phyloP scores from a whole-genome alignment of 1,284 basidiomycete species.

The Puccinia sorghi region DNA sequence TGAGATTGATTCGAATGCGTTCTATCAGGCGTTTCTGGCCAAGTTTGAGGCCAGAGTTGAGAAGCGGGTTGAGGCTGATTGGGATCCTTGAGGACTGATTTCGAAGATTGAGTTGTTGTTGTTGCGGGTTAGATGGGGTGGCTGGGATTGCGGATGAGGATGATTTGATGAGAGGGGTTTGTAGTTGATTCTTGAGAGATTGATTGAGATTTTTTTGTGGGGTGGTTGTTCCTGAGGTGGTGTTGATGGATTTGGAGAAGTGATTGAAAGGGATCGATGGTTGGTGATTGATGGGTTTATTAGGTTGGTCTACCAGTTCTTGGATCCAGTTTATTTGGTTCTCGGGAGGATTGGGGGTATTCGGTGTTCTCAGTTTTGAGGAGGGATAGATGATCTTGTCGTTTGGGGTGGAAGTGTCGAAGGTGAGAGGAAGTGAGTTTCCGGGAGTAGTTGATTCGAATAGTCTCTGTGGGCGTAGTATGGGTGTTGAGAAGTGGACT shows the following conservation, averaged over 20 bases:
- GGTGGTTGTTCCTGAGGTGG: background rate
- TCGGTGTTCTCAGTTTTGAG: background rate
- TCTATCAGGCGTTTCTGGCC: slow-evolving; percentile 24
- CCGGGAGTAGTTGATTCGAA: background rate
- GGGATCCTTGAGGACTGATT: slow-evolving; percentile 12
- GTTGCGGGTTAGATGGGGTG: background rate
- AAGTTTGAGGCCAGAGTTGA: slow-evolving; percentile 10
- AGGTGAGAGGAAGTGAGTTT: background rate
- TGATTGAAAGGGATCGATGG: background rate
- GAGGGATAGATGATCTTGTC: background rate
- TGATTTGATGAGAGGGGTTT: background rate
- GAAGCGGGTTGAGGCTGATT: slow-evolving; percentile 29
- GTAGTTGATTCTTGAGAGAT: background rate
- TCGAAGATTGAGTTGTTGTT: background rate
- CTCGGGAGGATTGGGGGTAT: background rate
- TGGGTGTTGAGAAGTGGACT: background rate
- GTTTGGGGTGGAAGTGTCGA: background rate
- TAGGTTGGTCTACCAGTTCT: background rate
- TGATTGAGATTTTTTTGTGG: background rate
- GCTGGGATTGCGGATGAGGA: background rate
- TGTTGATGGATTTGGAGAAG: background rate
- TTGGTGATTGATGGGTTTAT: background rate
- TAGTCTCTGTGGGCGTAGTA: background rate
- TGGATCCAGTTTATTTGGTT: background rate
- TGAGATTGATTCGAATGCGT: slow-evolving; percentile 34